phyloP scores from a whole-genome alignment of 2,329 filamentous ascomycete genomes.

The Pleomassaria siparia region DNA sequence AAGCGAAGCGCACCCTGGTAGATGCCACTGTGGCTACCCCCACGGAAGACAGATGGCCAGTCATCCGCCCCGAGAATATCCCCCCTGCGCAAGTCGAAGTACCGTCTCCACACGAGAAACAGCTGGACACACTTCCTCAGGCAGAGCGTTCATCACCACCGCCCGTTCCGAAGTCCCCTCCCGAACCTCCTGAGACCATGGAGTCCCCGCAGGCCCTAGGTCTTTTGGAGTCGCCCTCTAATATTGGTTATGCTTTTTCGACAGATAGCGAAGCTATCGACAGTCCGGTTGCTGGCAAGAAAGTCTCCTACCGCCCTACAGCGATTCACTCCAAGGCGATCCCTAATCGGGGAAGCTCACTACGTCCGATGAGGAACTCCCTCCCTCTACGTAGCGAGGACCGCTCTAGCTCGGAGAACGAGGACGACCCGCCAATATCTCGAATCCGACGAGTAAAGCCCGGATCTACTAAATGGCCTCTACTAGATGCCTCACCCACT shows the following conservation, averaged over 20 bases:
- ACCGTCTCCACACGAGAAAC: background rate
- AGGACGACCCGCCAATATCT: background rate
- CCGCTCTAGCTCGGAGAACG: background rate
- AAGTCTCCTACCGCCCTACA: slow-evolving; percentile 6
- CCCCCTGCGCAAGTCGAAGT: background rate
- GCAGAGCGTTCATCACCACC: background rate
- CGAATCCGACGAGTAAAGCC: background rate
- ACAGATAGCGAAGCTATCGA: slow-evolving; percentile 8
- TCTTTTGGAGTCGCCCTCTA: background rate
- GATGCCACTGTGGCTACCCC: slow-evolving; percentile 41
- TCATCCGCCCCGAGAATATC: slow-evolving; percentile 28
- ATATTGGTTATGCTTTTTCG: slow-evolving; percentile 5
- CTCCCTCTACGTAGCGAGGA: slow-evolving; percentile 5
- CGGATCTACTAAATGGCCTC: slow-evolving; percentile 17
- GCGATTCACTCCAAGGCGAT: background rate
- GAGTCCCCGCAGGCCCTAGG: background rate
- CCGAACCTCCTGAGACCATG: background rate
- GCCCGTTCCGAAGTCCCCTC: too few relatives aligned
- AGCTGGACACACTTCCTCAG: background rate
- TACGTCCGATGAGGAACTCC: slow-evolving; percentile 20
- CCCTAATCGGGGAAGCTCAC: slow-evolving; percentile 3
- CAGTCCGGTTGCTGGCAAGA: slow-evolving; percentile 10
- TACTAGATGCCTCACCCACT: slow-evolving; percentile 6
- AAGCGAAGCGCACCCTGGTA: slow-evolving; percentile 41
- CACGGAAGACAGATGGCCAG: slow-evolving; percentile 28